Percentiles rank a stretch among this genome's conserved stretches.
These are phyloP conservation scores for Chrysoporthe austroafricana DNA, from an alignment of 2,329 filamentous ascomycete species.

Conservation along the genomic window DNA sequence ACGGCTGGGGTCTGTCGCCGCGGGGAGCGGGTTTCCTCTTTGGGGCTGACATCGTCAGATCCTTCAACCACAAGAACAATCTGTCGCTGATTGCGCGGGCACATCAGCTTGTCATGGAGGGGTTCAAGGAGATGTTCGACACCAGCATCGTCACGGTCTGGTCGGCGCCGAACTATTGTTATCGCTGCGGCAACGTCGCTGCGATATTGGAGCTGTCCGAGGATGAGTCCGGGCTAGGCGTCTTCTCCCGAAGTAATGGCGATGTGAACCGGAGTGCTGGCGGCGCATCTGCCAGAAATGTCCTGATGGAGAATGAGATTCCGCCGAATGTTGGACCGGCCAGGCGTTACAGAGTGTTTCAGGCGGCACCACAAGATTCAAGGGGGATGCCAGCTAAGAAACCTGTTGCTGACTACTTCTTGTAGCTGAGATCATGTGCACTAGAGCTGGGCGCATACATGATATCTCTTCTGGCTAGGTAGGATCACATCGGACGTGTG, in stretches of 20 bases:
- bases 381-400: conserved; percentile 99
- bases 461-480: not conserved
- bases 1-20: conserved; percentile 93
- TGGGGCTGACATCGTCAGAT: conserved; percentile 91
- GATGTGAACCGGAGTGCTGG: conserved; percentile 65
- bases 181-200: conserved; percentile 93
- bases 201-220: conserved; percentile 92
- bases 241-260: conserved; percentile 72
- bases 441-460: not conserved
- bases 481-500: not conserved
- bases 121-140: conserved; percentile 99
- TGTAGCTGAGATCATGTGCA: conserved; percentile 49
- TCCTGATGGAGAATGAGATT: conserved; percentile 53
- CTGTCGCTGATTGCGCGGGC: conserved; percentile 89
- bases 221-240: conserved; percentile 74
- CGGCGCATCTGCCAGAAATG: conserved; percentile 45
- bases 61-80: conserved; percentile 94
- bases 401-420: conserved; percentile 94
- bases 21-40: conserved; percentile 96
- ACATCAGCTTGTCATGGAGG: conserved; percentile 98
- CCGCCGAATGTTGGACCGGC: conserved; percentile 70
- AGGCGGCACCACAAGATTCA: conserved; percentile 93
- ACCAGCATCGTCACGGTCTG: conserved; percentile 97
- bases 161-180: conserved; percentile 97
- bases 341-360: conserved; percentile 90